These are phyloP conservation scores for Barnettozyma populi DNA, from an alignment of 805 yeast genomes.

Conservation along the genomic window DNA sequence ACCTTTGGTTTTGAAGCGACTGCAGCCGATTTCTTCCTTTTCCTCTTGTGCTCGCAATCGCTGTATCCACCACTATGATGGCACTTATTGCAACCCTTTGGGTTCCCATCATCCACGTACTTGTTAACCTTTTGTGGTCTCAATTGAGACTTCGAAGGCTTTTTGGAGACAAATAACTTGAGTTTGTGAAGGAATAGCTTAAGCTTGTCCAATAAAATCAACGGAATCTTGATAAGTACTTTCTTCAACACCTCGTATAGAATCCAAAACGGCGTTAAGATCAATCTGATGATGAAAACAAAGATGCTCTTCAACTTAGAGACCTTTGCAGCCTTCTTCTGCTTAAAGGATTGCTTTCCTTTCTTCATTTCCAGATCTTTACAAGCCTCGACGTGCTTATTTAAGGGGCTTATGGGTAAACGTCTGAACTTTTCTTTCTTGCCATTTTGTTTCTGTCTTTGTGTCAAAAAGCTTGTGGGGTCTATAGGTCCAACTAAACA, in stretches of 20 bases:
- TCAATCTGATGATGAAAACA: neutral
- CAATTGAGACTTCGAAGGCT: neutral
- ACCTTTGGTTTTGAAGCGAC: neutral
- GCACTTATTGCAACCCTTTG: conserved; percentile 1
- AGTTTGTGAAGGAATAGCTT: conserved; percentile 1
- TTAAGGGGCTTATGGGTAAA: too few relatives aligned
- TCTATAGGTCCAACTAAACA: neutral
- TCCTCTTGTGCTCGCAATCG: neutral
- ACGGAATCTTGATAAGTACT: neutral
- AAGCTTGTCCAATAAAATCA: conserved; percentile 1
- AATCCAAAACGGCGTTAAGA: conserved; percentile 1
- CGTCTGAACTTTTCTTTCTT: too few relatives aligned
- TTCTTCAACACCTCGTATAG: conserved; percentile 2
- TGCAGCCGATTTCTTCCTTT: neutral
- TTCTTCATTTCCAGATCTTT: neutral
- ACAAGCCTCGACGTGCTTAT: too few relatives aligned
- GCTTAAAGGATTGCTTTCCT: conserved; percentile 1
- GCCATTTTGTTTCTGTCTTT: neutral
- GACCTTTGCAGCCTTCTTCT: conserved; percentile 1
- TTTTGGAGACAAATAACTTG: conserved; percentile 1
- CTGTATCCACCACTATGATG: neutral
- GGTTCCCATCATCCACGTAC: conserved; percentile 2
- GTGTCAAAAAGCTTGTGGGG: neutral
- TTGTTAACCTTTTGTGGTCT: conserved; percentile 1
- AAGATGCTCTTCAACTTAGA: neutral